Evolutionary conservation across 139 green algal genomes (phyloP).

Genomic region (Chlamydomonas sp.): DNA sequence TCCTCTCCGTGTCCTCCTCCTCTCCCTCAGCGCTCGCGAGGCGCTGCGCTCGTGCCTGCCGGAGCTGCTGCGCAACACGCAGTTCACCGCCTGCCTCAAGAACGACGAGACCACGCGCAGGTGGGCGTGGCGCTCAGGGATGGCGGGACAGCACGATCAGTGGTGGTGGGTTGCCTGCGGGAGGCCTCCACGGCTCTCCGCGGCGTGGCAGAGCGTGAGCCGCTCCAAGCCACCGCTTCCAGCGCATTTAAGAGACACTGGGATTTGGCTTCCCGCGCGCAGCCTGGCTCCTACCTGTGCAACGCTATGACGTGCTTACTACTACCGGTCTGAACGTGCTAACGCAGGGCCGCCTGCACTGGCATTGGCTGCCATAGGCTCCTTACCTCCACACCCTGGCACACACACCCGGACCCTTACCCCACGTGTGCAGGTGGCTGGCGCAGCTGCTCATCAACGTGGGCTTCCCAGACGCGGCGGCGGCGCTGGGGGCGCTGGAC

Average conservation of each 20-base stretch:
- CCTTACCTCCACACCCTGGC: neutral
- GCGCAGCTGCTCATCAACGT: constrained; percentile 96
- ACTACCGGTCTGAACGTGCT: no score
- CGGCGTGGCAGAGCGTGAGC: no score
- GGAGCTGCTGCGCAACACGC: constrained; percentile 86
- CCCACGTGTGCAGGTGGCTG: constrained; percentile 72
- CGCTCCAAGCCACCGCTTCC: no score
- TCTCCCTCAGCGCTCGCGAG: constrained; percentile 82
- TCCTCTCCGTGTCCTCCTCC: neutral
- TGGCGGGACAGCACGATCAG: neutral
- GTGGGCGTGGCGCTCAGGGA: constrained; percentile 42
- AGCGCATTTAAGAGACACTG: no score
- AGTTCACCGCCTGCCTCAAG: constrained; percentile 95
- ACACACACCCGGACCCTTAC: neutral
- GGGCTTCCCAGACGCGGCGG: constrained; percentile 74
- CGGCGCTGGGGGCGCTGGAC: constrained; percentile 52
- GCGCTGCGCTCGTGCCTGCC: constrained; percentile 94
- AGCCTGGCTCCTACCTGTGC: no score
- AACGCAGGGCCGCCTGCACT: no score
- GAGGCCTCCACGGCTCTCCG: no score
- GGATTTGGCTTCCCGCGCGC: no score
- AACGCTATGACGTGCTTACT: no score
- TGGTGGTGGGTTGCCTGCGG: no score
- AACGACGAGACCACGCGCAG: constrained; percentile 91
- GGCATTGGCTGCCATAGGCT: no score